Evolutionary conservation across 2,329 filamentous ascomycete genomes (phyloP).

Genomic region (Fusarium mundagurra): DNA sequence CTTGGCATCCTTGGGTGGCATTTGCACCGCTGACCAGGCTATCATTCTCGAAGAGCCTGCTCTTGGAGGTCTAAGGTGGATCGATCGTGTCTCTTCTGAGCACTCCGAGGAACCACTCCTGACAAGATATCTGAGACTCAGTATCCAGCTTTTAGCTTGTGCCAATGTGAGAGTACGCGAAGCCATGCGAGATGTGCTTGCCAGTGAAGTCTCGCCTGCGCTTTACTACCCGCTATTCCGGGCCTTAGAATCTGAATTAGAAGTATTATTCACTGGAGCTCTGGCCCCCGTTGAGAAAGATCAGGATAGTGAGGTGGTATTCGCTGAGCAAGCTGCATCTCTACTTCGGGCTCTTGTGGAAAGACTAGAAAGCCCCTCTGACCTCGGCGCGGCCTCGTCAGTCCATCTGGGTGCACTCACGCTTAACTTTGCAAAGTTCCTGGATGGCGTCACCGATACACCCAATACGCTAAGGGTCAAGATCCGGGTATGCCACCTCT

Average conservation of each 20-base stretch:
- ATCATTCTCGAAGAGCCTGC: conserved; percentile 66
- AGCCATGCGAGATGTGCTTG: conserved; percentile 72
- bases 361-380: conserved; percentile 69
- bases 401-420: conserved; percentile 72
- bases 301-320: conserved; percentile 69
- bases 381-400: conserved; percentile 69
- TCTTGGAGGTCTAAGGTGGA: conserved; percentile 69
- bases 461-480: conserved; percentile 69
- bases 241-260: conserved; percentile 71
- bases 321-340: conserved; percentile 74
- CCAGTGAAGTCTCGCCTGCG: conserved; percentile 69
- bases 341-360: conserved; percentile 72
- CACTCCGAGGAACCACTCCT: conserved; percentile 69
- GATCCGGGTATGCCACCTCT: conserved; percentile 75
- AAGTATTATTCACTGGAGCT: conserved; percentile 68
- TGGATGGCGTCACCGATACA: conserved; percentile 67
- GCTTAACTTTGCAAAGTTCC: conserved; percentile 73
- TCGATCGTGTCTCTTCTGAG: conserved; percentile 68
- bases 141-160: conserved; percentile 72
- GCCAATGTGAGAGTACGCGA: conserved; percentile 72
- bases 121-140: conserved; percentile 68
- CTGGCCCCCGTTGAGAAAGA: conserved; percentile 61
- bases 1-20: conserved; percentile 72
- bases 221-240: conserved; percentile 72
- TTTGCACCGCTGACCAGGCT: conserved; percentile 70